A percentile compares a stretch with the other conserved stretches of the same genome.
Conservation (phyloP, 192 early-diverging fungal species). For the Pilaira anomala region DNA sequence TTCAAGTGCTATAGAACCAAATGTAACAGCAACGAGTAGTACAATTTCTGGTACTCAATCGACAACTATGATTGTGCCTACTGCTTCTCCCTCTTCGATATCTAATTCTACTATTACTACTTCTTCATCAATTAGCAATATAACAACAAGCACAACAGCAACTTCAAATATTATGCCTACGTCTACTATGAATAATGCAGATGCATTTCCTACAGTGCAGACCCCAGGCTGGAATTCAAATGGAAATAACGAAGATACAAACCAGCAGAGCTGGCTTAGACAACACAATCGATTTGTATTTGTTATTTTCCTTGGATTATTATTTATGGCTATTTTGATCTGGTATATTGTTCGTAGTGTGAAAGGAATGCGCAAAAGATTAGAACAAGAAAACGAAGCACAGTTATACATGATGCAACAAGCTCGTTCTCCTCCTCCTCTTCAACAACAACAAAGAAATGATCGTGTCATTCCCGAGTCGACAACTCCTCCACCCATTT, state of each 20-base stretch:
- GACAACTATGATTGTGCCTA: too few species aligned
- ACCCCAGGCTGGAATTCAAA: conserved; percentile 8
- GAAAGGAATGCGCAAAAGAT: conserved; percentile 27
- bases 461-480: background rate
- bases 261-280: conserved; percentile 30
- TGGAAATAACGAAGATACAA: background rate
- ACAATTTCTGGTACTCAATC: too few species aligned
- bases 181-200: conserved; percentile 55
- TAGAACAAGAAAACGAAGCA: conserved; percentile 17
- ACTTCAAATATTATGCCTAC: too few species aligned
- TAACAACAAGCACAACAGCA: too few species aligned
- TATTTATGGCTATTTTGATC: conserved; percentile 14
- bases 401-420: conserved; percentile 27
- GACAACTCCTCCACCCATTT: conserved; percentile 5
- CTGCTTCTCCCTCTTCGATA: too few species aligned
- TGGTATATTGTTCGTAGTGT: conserved; percentile 27
- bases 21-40: too few species aligned
- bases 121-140: too few species aligned
- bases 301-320: conserved; percentile 29
- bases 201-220: conserved; percentile 40
- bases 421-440: conserved; percentile 3
- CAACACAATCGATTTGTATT: conserved; percentile 36
- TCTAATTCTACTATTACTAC: too few species aligned
- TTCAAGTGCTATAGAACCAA: too few species aligned
- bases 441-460: too few species aligned